phyloP scores from a whole-genome alignment of 2,329 filamentous ascomycete species.

The Trichoderma sp. region DNA sequence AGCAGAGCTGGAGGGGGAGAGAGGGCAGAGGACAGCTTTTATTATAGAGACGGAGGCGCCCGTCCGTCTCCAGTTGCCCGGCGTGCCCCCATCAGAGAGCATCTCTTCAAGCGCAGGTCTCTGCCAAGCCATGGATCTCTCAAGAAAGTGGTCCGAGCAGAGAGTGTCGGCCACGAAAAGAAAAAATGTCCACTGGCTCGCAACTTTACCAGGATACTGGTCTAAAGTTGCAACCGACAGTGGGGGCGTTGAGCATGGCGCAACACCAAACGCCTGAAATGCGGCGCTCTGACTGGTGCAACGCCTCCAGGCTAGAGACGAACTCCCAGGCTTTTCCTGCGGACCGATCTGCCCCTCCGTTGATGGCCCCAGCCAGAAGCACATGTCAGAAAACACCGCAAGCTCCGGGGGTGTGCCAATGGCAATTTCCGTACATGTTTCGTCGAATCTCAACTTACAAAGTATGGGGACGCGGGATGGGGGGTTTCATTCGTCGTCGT shows the following conservation, averaged over 20 bases:
- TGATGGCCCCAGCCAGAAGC: conserved; percentile 23
- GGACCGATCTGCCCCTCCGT: conserved; percentile 29
- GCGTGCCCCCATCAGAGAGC: conserved; percentile 20
- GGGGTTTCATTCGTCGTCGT: conserved; percentile 6
- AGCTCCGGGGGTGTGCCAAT: conserved; percentile 20
- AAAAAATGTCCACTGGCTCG: conserved; percentile 21
- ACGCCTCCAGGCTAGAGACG: conserved; percentile 9
- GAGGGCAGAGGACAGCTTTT: conserved; percentile 23
- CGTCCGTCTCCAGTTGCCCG: conserved; percentile 4
- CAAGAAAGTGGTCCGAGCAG: conserved; percentile 23
- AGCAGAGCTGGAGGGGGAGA: conserved; percentile 21
- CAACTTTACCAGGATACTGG: conserved; percentile 18
- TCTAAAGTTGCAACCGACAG: conserved; percentile 25
- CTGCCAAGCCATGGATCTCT: conserved; percentile 23
- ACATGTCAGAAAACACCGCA: conserved; percentile 33
- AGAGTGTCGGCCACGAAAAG: not conserved
- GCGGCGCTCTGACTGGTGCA: conserved; percentile 18
- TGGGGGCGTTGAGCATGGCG: conserved; percentile 22
- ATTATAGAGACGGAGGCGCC: conserved; percentile 22
- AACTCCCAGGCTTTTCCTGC: conserved; percentile 9
- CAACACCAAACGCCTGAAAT: conserved; percentile 11
- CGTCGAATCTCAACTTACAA: not conserved
- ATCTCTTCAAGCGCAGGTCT: conserved; percentile 3
- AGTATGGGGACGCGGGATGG: conserved; percentile 15
- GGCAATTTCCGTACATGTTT: conserved; percentile 8